Conservation (phyloP, 129 eudicot species). For the Ambrosia artemisiifolia region DNA sequence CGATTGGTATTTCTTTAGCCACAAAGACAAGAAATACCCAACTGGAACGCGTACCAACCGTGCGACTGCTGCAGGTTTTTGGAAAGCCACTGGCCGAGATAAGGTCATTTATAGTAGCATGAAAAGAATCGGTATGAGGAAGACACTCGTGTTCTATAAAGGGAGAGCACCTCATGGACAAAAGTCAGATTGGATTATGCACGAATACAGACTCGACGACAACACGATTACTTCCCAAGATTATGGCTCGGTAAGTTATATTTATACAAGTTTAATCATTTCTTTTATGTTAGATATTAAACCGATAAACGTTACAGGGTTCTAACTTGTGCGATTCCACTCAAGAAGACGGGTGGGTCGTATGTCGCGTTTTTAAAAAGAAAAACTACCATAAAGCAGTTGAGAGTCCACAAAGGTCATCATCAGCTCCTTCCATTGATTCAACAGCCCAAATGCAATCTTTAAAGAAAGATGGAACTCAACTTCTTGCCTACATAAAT, state of each 20-base stretch:
- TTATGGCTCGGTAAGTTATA: slow-evolving; percentile 30
- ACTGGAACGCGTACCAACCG: slow-evolving; percentile 52
- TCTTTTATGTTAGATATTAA: neutral
- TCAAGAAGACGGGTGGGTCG: slow-evolving; percentile 91
- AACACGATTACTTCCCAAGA: slow-evolving; percentile 26
- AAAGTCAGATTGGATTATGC: slow-evolving; percentile 90
- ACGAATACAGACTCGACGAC: slow-evolving; percentile 72
- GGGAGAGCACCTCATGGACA: slow-evolving; percentile 92
- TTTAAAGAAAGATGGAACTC: slow-evolving; percentile 33
- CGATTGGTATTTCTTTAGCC: slow-evolving; percentile 54
- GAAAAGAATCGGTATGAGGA: slow-evolving; percentile 49
- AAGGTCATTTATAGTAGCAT: slow-evolving; percentile 44
- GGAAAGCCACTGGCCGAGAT: slow-evolving; percentile 63
- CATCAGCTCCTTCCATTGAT: slow-evolving; percentile 29
- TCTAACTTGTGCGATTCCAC: slow-evolving; percentile 33
- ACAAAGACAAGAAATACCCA: slow-evolving; percentile 56
- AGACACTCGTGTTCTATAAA: slow-evolving; percentile 68
- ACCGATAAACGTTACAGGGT: neutral
- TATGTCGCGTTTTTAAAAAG: slow-evolving; percentile 78
- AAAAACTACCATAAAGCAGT: slow-evolving; percentile 54
- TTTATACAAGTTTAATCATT: neutral
- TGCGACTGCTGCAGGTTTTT: slow-evolving; percentile 54
- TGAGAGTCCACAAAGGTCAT: slow-evolving; percentile 43
- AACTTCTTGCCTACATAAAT: slow-evolving; percentile 46
- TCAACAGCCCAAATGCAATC: slow-evolving; percentile 23